A percentile compares a stretch with the other conserved stretches of the same genome.
phyloP scores from a whole-genome alignment of 805 yeast genomes.

The Ogataea siamensis region DNA sequence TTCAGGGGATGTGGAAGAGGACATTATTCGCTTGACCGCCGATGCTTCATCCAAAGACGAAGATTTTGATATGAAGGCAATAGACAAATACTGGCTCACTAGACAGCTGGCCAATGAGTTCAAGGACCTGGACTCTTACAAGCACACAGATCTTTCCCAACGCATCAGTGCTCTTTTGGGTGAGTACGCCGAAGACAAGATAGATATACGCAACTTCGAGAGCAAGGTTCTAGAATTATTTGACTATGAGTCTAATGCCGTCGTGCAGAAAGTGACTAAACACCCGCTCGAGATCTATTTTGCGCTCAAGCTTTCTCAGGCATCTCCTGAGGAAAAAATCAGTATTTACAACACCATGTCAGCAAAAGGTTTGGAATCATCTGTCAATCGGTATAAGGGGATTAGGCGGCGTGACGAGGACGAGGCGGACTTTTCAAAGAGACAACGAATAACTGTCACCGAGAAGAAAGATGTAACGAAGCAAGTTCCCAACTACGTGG shows the following conservation, averaged over 20 bases:
- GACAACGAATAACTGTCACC: constrained; percentile 11
- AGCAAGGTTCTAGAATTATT: constrained; percentile 51
- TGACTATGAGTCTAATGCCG: constrained; percentile 47
- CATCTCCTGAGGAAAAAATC: constrained; percentile 34
- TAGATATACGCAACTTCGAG: constrained; percentile 47
- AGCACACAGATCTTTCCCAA: constrained; percentile 36
- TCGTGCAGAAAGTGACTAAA: constrained; percentile 47
- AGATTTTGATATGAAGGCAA: constrained; percentile 18
- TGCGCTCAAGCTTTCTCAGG: constrained; percentile 27
- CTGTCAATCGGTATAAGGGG: constrained; percentile 43
- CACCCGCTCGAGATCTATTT: constrained; percentile 38
- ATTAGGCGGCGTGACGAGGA: constrained; percentile 17
- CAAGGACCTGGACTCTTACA: constrained; percentile 38
- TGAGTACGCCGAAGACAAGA: constrained; percentile 25
- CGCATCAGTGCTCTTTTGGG: constrained; percentile 42
- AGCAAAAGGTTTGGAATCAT: constrained; percentile 37
- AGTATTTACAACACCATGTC: constrained; percentile 44
- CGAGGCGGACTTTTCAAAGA: constrained; percentile 7
- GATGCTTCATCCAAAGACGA: constrained; percentile 16
- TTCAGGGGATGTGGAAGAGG: constrained; percentile 1
- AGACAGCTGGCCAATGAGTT: constrained; percentile 41
- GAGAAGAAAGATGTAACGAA: constrained; percentile 9
- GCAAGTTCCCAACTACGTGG: constrained; percentile 50
- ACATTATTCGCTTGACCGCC: constrained; percentile 1
- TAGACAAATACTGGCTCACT: constrained; percentile 51